Base-by-base conservation (phyloP, 129 eudicot genomes). In the Lactuca saligna region DNA sequence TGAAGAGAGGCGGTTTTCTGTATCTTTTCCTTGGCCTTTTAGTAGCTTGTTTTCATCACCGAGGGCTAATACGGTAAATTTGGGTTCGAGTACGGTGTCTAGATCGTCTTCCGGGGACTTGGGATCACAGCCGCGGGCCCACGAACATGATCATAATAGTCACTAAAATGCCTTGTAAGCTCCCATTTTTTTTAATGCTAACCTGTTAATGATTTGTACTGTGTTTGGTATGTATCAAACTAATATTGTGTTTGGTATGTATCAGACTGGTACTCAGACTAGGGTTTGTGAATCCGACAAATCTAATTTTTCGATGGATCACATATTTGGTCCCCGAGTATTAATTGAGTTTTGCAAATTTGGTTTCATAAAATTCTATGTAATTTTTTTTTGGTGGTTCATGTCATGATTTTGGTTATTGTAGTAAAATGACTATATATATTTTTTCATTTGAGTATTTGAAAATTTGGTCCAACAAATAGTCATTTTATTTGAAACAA, bases 11-110 rank as follows among this genome's bases (percentile, higher is more conserved):
- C 80, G 84, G 7, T 74, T 81, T 34, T 35, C 90, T 0, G 68
- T 68, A 6, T 60, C 82, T 8, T 77, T 90, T 25, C 88, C 88
- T 5, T 86, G 95, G 97, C 88, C 95, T 5, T 70, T 86, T 2
- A 82, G 85, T 65, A 69, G 83, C 42, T 79, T 86, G 80, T 82
- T 90, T 37, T 75, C 95, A 42, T 59, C 83, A 57, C 50, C 83
- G 38, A 29, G 65, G 64, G 53, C 80, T 54, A 76, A 70, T 15
- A 53, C 75, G 41, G 54, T 15, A 1, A 65, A 59, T 51, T 49
- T 59, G 39, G 78, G 39, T 73, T 67, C 81, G 3, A 60, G 65
- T 17, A 69, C 78, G 6, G 39, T 48, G 57, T 42, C 33, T 2
- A 12, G 75, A 29, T 62, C 83, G 37, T 14, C 84, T 4, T 66